A percentile compares a stretch with the other conserved stretches of the same genome.
Conservation (phyloP, 2,329 filamentous ascomycete genomes). For the Geosmithia flava region DNA sequence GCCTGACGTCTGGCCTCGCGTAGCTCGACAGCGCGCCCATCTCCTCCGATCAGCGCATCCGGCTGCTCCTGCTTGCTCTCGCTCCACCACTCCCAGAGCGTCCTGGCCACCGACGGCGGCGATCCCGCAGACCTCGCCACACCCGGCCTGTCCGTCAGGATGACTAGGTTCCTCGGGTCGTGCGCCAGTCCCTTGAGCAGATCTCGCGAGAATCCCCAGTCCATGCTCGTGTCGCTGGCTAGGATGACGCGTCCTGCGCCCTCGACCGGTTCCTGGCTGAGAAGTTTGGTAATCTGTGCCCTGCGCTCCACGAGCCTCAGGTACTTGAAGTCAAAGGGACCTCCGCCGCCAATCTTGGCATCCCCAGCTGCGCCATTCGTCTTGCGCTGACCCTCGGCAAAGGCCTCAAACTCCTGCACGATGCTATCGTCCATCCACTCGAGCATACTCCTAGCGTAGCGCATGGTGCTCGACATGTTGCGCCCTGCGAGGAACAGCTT, state of each 20-base stretch:
- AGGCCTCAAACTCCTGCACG: slow-evolving; percentile 77
- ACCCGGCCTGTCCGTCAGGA: slow-evolving; percentile 68
- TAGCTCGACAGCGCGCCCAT: slow-evolving; percentile 49
- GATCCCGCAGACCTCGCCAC: slow-evolving; percentile 17
- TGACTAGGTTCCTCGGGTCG: slow-evolving; percentile 69
- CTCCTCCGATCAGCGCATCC: slow-evolving; percentile 52
- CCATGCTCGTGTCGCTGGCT: slow-evolving; percentile 77
- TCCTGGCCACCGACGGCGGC: slow-evolving; percentile 51
- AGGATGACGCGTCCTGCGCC: slow-evolving; percentile 62
- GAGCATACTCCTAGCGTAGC: slow-evolving; percentile 86
- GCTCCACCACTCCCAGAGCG: slow-evolving; percentile 71
- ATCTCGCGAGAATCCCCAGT: slow-evolving; percentile 91
- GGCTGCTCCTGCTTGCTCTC: slow-evolving; percentile 53
- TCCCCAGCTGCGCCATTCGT: slow-evolving; percentile 21
- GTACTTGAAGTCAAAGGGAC: slow-evolving; percentile 84
- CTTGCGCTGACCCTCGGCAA: slow-evolving; percentile 38
- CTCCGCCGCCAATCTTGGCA: slow-evolving; percentile 20
- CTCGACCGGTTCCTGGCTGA: slow-evolving; percentile 28
- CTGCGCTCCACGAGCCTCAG: slow-evolving; percentile 73
- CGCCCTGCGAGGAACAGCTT: slow-evolving; percentile 75
- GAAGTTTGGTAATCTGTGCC: slow-evolving; percentile 63
- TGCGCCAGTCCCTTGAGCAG: slow-evolving; percentile 62
- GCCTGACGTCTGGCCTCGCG: slow-evolving; percentile 48
- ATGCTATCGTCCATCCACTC: slow-evolving; percentile 99
- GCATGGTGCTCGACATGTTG: slow-evolving; percentile 78